Percentiles rank a stretch among this genome's conserved stretches.
phyloP scores from a whole-genome alignment of 2,329 filamentous ascomycete genomes.

The Parascedosporium putredinis region DNA sequence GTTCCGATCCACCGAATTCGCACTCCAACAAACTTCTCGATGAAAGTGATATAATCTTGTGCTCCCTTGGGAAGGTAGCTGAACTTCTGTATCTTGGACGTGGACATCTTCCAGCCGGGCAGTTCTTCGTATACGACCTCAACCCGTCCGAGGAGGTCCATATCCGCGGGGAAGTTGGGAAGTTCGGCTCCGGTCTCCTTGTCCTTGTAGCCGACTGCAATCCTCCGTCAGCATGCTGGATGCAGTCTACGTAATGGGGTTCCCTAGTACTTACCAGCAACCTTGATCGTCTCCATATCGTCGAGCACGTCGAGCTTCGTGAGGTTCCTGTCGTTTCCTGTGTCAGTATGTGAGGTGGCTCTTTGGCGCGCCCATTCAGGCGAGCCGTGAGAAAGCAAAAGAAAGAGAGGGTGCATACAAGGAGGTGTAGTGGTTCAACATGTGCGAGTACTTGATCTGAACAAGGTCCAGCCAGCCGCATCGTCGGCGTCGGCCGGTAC shows the following conservation, averaged over 20 bases:
- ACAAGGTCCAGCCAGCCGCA: conserved; percentile 53
- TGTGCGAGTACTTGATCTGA: conserved; percentile 51
- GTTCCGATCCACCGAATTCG: conserved; percentile 51
- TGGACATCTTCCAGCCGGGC: conserved; percentile 58
- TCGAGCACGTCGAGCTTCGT: conserved; percentile 59
- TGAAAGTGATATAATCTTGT: conserved; percentile 54
- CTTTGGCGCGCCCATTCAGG: too few relatives aligned
- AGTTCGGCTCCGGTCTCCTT: conserved; percentile 33
- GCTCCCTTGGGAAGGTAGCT: conserved; percentile 55
- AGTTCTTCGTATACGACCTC: conserved; percentile 60
- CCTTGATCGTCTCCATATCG: conserved; percentile 61
- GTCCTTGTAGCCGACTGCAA: conserved; percentile 59
- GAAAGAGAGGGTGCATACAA: conserved; percentile 20
- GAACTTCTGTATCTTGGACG: conserved; percentile 47
- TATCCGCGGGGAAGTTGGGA: conserved; percentile 55
- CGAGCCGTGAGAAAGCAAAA: too few relatives aligned
- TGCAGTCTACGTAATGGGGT: background rate
- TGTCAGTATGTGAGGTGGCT: too few relatives aligned
- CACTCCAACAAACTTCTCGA: conserved; percentile 55
- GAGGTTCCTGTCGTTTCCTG: too few relatives aligned
- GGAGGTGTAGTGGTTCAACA: conserved; percentile 57
- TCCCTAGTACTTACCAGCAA: background rate
- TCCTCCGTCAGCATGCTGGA: conserved; percentile 13
- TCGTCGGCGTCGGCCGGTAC: conserved; percentile 10
- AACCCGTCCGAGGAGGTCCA: conserved; percentile 43